phyloP scores from a whole-genome alignment of 2,329 filamentous ascomycete species.

The Aspergillus sp. region DNA sequence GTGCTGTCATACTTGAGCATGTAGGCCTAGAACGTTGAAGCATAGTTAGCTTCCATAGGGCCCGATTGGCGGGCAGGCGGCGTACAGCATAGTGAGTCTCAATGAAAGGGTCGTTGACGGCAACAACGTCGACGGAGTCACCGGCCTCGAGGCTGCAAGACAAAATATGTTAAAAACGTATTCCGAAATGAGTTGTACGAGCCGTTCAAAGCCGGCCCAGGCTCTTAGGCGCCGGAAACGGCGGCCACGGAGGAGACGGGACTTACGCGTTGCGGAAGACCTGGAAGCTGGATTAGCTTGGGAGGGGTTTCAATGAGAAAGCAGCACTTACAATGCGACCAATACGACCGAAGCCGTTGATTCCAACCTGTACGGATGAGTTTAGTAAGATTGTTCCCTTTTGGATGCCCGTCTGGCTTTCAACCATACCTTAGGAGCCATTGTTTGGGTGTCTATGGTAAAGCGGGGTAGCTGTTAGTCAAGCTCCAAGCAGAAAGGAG shows the following conservation, averaged over 20 bases:
- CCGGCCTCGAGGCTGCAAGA: conserved; percentile 72
- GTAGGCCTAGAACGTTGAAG: conserved; percentile 71
- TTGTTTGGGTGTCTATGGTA: conserved; percentile 33
- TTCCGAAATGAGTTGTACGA: background rate
- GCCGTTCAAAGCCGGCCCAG: background rate
- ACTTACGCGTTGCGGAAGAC: conserved; percentile 95
- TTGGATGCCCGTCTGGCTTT: background rate
- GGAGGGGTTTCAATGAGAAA: background rate
- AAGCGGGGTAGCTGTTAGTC: conserved; percentile 38
- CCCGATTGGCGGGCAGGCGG: conserved; percentile 34
- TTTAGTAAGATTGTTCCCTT: conserved; percentile 12
- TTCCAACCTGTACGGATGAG: conserved; percentile 70
- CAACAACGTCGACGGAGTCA: conserved; percentile 82
- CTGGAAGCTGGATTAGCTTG: conserved; percentile 39
- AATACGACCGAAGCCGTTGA: conserved; percentile 99
- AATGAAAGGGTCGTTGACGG: conserved; percentile 99
- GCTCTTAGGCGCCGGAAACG: background rate
- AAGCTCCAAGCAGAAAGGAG: conserved; percentile 17
- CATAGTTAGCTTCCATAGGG: conserved; percentile 3
- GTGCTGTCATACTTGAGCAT: conserved; percentile 99
- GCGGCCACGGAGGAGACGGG: background rate
- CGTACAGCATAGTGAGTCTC: conserved; percentile 95
- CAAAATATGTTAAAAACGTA: conserved; percentile 11
- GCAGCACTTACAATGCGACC: conserved; percentile 74
- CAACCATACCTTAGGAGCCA: conserved; percentile 41